Evolutionary conservation across 257 asterid genomes (phyloP).

Genomic region (Solanum etuberosum): DNA sequence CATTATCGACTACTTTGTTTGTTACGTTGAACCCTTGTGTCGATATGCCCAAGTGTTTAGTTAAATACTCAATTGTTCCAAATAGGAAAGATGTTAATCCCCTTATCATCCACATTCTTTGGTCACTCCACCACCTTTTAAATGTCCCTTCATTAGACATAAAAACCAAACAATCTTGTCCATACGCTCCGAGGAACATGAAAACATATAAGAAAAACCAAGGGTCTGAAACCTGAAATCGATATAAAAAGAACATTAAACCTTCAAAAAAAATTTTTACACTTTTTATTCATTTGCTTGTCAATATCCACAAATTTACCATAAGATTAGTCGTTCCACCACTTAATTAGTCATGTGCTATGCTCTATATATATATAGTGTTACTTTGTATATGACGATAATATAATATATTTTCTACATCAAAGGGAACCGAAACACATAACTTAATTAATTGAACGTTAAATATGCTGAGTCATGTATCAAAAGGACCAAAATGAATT

Average conservation of each 20-base stretch:
- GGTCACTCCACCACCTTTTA: conserved; percentile 75
- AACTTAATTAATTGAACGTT: neutral
- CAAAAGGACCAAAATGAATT: neutral
- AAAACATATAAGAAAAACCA: conserved; percentile 44
- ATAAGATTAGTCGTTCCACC: neutral
- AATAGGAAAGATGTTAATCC: conserved; percentile 40
- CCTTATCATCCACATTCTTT: conserved; percentile 68
- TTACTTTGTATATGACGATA: neutral
- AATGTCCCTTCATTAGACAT: conserved; percentile 29
- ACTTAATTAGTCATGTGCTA: neutral
- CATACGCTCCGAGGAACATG: conserved; percentile 50
- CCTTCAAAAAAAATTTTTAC: neutral
- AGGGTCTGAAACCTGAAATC: conserved; percentile 40
- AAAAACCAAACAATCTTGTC: conserved; percentile 57
- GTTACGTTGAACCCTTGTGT: conserved; percentile 54
- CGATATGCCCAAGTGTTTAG: conserved; percentile 38
- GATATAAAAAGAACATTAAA: neutral
- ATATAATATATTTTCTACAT: neutral
- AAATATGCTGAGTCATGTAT: neutral
- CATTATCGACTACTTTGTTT: conserved; percentile 48
- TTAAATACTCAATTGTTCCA: conserved; percentile 39
- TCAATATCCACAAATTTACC: neutral
- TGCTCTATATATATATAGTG: neutral
- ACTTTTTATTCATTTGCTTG: neutral
- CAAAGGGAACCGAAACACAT: neutral